Evolutionary conservation across 768 basidiomycete genomes (phyloP), one percentile per base, ranked within the genome.

Genomic region (Auricularia cornea): DNA sequence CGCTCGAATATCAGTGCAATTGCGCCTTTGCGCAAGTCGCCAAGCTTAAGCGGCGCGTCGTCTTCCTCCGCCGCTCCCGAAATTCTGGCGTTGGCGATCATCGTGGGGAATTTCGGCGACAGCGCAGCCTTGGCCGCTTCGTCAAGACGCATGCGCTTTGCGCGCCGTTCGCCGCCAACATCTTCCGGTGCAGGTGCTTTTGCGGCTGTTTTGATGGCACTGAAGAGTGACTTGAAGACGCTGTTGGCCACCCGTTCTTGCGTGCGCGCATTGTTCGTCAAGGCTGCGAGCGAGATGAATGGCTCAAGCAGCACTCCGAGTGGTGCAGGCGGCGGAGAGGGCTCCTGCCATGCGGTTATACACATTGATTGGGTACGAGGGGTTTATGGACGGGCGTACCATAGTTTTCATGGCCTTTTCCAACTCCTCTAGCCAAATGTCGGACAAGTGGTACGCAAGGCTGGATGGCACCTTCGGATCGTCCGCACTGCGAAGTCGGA

Each of bases 341-440:
- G 18, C 40, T 20, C 64, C 44, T 69, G 70, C 30, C 65, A 75
- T 32, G 85, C 69, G 3, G 77, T 84, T 70, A 85, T n/a, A 14
- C 16, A 48, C 35, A 35, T 38, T 48, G 59, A 38, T n/a, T n/a
- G n/a, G n/a, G n/a, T n/a, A n/a, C n/a, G n/a, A n/a, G n/a, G n/a
- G n/a, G n/a, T n/a, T n/a, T n/a, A n/a, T n/a, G n/a, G n/a, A n/a
- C n/a, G n/a, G n/a, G n/a, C 32, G 60, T 59, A 32, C 52, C 65
- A 29, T 48, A 60, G 59, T 40, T 0, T 64, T n/a, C 52, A 72
- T 59, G 11, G 72, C 71, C 61, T 75, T 93, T 70, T 97, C 85
- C 38, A 99, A 82, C 71, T 98, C 96, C 67, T 92, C 88, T 16
- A 95, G 72, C 72, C 92, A 97, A 57, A 98, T 85, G 71, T 99